Evolutionary conservation across 257 asterid species (phyloP).

Genomic region (Gentiana straminea): DNA sequence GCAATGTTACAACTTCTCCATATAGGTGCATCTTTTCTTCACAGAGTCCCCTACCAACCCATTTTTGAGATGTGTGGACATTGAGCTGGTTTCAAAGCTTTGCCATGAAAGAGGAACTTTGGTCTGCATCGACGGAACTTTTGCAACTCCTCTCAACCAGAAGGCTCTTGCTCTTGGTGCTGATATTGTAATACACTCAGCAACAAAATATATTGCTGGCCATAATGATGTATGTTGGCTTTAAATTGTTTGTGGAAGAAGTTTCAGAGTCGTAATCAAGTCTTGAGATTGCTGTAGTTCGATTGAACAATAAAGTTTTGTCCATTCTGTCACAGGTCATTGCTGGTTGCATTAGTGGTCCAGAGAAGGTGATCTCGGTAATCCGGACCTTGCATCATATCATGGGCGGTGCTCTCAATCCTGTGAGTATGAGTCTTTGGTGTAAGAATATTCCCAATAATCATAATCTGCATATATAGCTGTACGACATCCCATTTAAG

Average conservation of each 20-base stretch:
- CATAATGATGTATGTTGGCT: slow-evolving; percentile 69
- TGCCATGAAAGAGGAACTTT: slow-evolving; percentile 83
- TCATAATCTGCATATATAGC: too few species aligned
- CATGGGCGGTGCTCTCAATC: slow-evolving; percentile 82
- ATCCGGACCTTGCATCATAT: slow-evolving; percentile 83
- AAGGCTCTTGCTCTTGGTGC: slow-evolving; percentile 91
- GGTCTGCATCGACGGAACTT: slow-evolving; percentile 81
- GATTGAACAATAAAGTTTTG: slow-evolving; percentile 5
- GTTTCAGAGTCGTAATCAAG: background rate
- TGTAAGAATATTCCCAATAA: too few species aligned
- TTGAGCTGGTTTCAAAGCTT: slow-evolving; percentile 77
- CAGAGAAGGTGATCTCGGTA: slow-evolving; percentile 53
- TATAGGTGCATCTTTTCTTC: slow-evolving; percentile 77
- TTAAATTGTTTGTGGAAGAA: background rate
- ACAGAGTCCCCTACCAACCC: slow-evolving; percentile 96
- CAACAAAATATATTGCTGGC: slow-evolving; percentile 80
- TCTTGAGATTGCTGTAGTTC: background rate
- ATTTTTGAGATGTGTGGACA: slow-evolving; percentile 85
- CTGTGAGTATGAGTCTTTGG: slow-evolving; percentile 40
- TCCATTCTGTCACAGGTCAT: slow-evolving; percentile 47
- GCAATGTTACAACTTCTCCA: slow-evolving; percentile 9
- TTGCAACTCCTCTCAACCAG: slow-evolving; percentile 93
- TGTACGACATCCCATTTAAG: background rate
- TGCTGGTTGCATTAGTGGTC: slow-evolving; percentile 85
- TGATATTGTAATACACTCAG: slow-evolving; percentile 82